Base-by-base conservation (phyloP, 345 rosid species). In the Eucalyptus tenuipes region DNA sequence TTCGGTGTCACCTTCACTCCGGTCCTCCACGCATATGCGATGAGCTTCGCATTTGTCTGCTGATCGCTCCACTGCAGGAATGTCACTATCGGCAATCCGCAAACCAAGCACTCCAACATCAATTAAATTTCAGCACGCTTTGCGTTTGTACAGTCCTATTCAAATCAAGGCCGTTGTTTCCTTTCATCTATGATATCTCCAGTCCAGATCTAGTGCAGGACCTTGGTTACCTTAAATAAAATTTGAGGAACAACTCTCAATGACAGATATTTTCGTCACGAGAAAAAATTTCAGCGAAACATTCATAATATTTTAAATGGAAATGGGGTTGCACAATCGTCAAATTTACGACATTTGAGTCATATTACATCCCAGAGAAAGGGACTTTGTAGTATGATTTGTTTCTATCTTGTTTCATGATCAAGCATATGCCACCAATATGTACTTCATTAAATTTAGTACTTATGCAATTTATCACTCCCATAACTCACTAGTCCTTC, bases 31-130 rank as follows among this genome's bases (percentile, higher is more conserved):
- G 89, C 88, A 9, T 90, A 92, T 29, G 82, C 90, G 3, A 91
- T 87, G 86, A 93, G 80, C 91, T 86, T 93, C 14, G 90, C 89
- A 14, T 92, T 91, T 80, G 89, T 88, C 86, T 8, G 4, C 27
- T 92, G 94, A 37, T 93, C 92, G 0, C 93, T 31, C 82, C 87
- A 91, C 48, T 88, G 90, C 0, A 91, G 94, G 53, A 71, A 87
- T 10, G 85, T 88, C 87, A 92, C 91, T 89, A 90, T 45, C 0
- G 91, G 90, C 52, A 91, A 90, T 3, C 92, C 91, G 11, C 80
- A 52, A 15, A 75, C 88, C 89, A 92, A 61, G 90, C 94, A 88
- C 86, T 89, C 92, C 11, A 87, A n/a, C 15, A 89, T 90, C 45
- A 20, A 55, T 55, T 55, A 55, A 55, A 55, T 55, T 55, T 24